A percentile compares a stretch with the other conserved stretches of the same genome.
These are phyloP conservation scores for Calamus simplicifolius DNA, from an alignment of 176 grass and related monocot species.

Conservation along the genomic window DNA sequence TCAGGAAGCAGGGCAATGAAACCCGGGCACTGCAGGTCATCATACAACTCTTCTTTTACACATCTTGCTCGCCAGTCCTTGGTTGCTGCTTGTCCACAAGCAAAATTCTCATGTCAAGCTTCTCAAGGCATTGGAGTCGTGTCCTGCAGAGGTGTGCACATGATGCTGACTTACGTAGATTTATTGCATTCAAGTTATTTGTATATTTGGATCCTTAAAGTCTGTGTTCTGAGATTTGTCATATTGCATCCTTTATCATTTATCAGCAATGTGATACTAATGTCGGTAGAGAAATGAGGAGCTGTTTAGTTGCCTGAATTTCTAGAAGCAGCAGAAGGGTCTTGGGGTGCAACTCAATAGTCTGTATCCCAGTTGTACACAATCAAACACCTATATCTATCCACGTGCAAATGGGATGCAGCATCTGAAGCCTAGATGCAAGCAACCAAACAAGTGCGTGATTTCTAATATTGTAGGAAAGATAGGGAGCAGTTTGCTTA, in stretches of 20 bases:
- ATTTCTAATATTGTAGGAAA: not conserved
- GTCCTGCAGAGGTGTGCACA: slow-evolving; percentile 3
- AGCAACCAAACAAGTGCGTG: not conserved
- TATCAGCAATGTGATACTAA: not conserved
- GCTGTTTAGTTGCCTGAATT: too few species aligned
- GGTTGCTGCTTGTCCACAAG: not conserved
- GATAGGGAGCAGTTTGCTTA: too few species aligned
- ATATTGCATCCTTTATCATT: too few species aligned
- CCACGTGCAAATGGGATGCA: too few species aligned
- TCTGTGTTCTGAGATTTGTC: not conserved
- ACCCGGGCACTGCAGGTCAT: not conserved
- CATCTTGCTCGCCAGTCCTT: not conserved
- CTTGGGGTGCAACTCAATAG: too few species aligned
- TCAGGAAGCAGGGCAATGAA: not conserved
- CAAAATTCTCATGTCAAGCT: not conserved
- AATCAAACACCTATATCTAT: too few species aligned
- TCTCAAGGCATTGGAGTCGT: slow-evolving; percentile 1
- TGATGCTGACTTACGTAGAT: not conserved
- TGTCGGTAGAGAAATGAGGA: not conserved
- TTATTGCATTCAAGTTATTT: too few species aligned
- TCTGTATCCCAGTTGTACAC: too few species aligned
- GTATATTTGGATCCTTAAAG: not conserved
- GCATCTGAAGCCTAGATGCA: not conserved
- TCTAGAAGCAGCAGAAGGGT: too few species aligned
- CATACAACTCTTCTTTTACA: not conserved